Evolutionary conservation across 1,284 basidiomycete species (phyloP).

Genomic region (Ustilago nuda): DNA sequence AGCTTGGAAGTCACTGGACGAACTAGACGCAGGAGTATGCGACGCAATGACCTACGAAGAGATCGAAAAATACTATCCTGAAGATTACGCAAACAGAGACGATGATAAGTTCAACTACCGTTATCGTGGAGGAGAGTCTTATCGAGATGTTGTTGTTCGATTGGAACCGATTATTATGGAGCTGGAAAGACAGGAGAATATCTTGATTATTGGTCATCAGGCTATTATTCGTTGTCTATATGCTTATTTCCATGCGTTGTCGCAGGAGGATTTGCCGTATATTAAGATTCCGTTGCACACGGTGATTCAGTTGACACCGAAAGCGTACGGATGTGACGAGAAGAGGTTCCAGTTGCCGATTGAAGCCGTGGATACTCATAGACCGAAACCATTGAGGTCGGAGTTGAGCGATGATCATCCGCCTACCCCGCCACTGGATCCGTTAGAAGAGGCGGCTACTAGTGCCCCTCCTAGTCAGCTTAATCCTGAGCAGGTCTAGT

Average conservation of each 20-base stretch:
- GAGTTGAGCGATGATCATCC: slow-evolving; percentile 39
- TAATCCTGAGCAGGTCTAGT: slow-evolving; percentile 15
- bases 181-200: slow-evolving; percentile 95
- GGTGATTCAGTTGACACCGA: slow-evolving; percentile 95
- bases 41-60: slow-evolving; percentile 99
- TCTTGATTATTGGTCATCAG: slow-evolving; percentile 96
- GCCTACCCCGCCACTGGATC: slow-evolving; percentile 46
- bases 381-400: slow-evolving; percentile 55
- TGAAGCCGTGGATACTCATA: slow-evolving; percentile 67
- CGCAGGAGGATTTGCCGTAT: slow-evolving; percentile 94
- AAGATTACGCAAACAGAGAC: slow-evolving; percentile 98
- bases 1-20: slow-evolving; percentile 98
- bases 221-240: slow-evolving; percentile 73
- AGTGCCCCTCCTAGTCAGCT: slow-evolving; percentile 37
- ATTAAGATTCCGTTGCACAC: slow-evolving; percentile 91
- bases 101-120: slow-evolving; percentile 99
- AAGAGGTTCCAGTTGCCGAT: slow-evolving; percentile 77
- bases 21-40: slow-evolving; percentile 97
- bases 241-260: slow-evolving; percentile 92
- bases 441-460: slow-evolving; percentile 48
- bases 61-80: slow-evolving; percentile 92
- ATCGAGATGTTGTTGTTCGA: slow-evolving; percentile 89
- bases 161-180: slow-evolving; percentile 99
- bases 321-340: slow-evolving; percentile 98
- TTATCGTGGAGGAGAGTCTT: slow-evolving; percentile 90